Percentiles rank a stretch among this genome's conserved stretches.
phyloP scores from a whole-genome alignment of 2,329 filamentous ascomycete genomes.

The Arthroderma sp. region DNA sequence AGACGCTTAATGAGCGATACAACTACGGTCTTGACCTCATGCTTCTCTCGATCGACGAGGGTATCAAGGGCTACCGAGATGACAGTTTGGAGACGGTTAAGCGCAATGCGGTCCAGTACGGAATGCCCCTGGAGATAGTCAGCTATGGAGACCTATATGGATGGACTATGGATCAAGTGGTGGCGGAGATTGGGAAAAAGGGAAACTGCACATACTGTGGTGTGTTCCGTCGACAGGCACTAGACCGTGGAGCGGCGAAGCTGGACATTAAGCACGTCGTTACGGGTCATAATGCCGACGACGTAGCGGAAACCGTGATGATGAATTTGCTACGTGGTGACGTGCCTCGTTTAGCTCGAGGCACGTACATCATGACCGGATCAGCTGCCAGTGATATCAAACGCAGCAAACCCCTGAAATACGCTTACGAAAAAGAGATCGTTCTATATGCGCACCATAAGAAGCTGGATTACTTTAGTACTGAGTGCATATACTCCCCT shows the following conservation, averaged over 20 bases:
- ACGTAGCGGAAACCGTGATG: conserved; percentile 90
- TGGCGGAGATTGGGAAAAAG: conserved; percentile 91
- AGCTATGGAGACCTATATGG: conserved; percentile 91
- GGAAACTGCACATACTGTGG: conserved; percentile 99
- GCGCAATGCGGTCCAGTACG: conserved; percentile 79
- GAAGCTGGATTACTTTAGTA: conserved; percentile 94
- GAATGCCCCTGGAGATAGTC: conserved; percentile 81
- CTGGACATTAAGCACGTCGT: conserved; percentile 85
- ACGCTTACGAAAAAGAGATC: conserved; percentile 98
- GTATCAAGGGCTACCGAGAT: conserved; percentile 92
- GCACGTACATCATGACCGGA: conserved; percentile 78
- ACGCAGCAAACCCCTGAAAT: conserved; percentile 91
- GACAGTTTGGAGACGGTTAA: conserved; percentile 95
- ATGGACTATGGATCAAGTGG: conserved; percentile 99
- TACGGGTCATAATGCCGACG: conserved; percentile 94
- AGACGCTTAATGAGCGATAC: conserved; percentile 83
- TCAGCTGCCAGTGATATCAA: conserved; percentile 74
- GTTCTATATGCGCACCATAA: conserved; percentile 96
- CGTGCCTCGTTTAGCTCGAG: conserved; percentile 69
- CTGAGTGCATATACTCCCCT: conserved; percentile 95
- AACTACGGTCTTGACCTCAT: conserved; percentile 75
- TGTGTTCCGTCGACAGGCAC: conserved; percentile 83
- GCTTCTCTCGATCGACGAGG: conserved; percentile 86
- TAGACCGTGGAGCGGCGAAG: conserved; percentile 81
- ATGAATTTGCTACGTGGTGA: conserved; percentile 95